Evolutionary conservation across 2,329 filamentous ascomycete genomes (phyloP), one percentile per base, ranked within the genome.

Genomic region (Aspergillus terreus): DNA sequence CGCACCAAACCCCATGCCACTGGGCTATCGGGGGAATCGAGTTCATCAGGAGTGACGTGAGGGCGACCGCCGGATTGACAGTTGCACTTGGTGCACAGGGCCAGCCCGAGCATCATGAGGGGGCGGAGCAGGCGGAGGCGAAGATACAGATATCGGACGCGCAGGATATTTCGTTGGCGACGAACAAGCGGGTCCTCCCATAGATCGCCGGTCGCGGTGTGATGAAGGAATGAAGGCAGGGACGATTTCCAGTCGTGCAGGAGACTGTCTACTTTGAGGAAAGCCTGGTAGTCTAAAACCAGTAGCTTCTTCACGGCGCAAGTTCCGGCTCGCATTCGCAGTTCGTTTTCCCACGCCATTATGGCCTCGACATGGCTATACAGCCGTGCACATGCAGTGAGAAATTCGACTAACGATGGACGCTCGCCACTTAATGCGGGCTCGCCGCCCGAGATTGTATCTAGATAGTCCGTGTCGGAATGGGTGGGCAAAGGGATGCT

Each of bases 401-500:
- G 54, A 38, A 63, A 63, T 51, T 64, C 61, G 19, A 64, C 50
- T 19, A 62, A 54, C 1, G 63, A 64, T 21, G 62, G 59, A 25
- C 57, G 51, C 10, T 64, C 63, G 9, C 27, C 41, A 7, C 44
- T 23, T 6, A 23, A 3, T 1, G 23, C 40, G 5, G 59, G 45
- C 7, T 40, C 27, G 4, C 44, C 46, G 4, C 52, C 52, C n/a
- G 58, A 60, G 12, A 62, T 51, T 10, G 46, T 19, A 46, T 64
- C 62, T n/a, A 61, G 44, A 41, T 65, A 65, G 47, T 64, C 62
- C 1, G 46, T 54, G n/a, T 64, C 56, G 36, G 57, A 48, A 23
- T 63, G 62, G 0, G 49, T 59, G 12, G 62, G 63, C 10, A 65
- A 47, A 2, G 59, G 57, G 3, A 60, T 49, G 23, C 53, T 53